Percentiles rank a stretch among this genome's conserved stretches.
Evolutionary conservation across 1,284 basidiomycete genomes (phyloP).

Genomic region (Cystobasidium slooffiae): DNA sequence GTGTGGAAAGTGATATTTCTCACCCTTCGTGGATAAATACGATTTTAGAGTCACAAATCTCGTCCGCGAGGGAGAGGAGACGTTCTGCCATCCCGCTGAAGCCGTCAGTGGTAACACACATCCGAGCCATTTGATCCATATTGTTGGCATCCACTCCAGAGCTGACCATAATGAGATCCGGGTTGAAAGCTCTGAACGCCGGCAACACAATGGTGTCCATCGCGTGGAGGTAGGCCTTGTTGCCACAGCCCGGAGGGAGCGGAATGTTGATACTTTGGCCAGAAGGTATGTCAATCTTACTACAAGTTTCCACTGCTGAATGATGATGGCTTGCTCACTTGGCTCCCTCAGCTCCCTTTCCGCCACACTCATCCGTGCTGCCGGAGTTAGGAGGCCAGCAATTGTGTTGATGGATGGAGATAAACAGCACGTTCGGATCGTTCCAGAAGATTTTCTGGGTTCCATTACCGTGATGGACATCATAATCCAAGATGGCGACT

Average conservation of each 20-base stretch:
- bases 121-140: constrained; percentile 1
- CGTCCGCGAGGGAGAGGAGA: constrained; percentile 10
- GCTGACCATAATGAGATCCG: constrained; percentile 43
- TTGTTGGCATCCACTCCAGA: constrained; percentile 36
- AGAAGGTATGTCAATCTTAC: not conserved
- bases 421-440: constrained; percentile 36
- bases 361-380: constrained; percentile 28
- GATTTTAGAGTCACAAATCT: constrained; percentile 1
- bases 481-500: constrained; percentile 31
- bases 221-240: constrained; percentile 35
- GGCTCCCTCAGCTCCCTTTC: constrained; percentile 20
- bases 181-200: constrained; percentile 33
- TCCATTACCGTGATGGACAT: constrained; percentile 45
- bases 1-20: too few relatives aligned
- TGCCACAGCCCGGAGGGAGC: constrained; percentile 33
- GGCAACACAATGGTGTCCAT: constrained; percentile 43
- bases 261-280: constrained; percentile 33
- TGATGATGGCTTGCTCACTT: constrained; percentile 13
- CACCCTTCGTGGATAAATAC: constrained; percentile 22
- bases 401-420: constrained; percentile 43
- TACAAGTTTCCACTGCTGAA: not conserved
- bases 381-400: constrained; percentile 36
- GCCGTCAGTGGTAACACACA: constrained; percentile 2
- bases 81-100: not conserved
- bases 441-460: constrained; percentile 39